phyloP scores from a whole-genome alignment of 257 asterid species.

The Ocimum tenuiflorum region DNA sequence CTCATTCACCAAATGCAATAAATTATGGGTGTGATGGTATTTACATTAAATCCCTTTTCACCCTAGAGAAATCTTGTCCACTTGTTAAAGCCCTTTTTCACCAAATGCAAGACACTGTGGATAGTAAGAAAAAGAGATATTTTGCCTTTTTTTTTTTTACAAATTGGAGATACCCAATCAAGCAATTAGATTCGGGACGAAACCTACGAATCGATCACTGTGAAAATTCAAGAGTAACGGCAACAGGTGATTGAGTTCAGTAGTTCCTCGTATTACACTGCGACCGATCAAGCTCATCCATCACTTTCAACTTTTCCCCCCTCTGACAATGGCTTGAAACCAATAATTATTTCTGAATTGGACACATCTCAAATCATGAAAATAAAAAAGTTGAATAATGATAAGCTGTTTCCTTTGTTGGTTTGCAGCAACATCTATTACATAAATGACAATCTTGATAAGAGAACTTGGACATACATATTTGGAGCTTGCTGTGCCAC shows the following conservation, averaged over 20 bases:
- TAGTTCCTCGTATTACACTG: too few relatives aligned
- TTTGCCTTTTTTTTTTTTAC: too few relatives aligned
- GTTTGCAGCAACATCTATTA: slow-evolving; percentile 75
- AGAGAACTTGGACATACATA: slow-evolving; percentile 89
- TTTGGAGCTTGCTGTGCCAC: slow-evolving; percentile 91
- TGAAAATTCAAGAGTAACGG: too few relatives aligned
- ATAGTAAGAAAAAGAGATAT: too few relatives aligned
- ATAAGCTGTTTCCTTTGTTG: neutral
- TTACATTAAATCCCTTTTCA: too few relatives aligned
- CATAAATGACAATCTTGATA: slow-evolving; percentile 78
- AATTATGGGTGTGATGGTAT: too few relatives aligned
- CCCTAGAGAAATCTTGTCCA: neutral
- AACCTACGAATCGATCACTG: too few relatives aligned
- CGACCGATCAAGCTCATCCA: neutral
- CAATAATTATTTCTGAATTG: neutral
- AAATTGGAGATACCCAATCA: too few relatives aligned
- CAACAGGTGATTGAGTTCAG: too few relatives aligned
- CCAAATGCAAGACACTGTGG: too few relatives aligned
- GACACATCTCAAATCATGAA: neutral
- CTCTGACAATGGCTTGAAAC: neutral
- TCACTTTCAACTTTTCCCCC: slow-evolving; percentile 1
- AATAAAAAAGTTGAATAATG: neutral
- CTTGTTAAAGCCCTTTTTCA: neutral
- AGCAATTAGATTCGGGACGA: too few relatives aligned
- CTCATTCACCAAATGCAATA: too few relatives aligned